Evolutionary conservation across 805 yeast genomes (phyloP).

Genomic region (Metschnikowia reukaufii): DNA sequence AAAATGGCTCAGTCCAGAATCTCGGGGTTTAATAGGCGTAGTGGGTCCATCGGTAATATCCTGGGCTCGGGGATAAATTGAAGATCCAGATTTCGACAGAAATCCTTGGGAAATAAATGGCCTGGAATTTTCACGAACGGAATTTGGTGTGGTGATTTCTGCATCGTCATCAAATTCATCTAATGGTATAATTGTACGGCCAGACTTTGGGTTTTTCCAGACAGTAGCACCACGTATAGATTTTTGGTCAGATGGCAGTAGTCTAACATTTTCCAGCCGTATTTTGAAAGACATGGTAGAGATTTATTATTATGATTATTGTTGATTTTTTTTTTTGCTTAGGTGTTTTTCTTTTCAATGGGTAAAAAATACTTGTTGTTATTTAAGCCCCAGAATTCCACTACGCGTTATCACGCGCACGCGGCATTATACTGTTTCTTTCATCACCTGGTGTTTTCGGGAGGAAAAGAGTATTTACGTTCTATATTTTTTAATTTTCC

Average conservation of each 20-base stretch:
- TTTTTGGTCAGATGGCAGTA: slow-evolving; percentile 10
- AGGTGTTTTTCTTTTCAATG: background rate
- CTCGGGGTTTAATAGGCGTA: slow-evolving; percentile 1
- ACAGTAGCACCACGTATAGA: background rate
- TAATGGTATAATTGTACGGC: background rate
- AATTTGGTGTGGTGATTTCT: slow-evolving; percentile 5
- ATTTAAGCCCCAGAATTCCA: background rate
- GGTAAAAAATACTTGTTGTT: background rate
- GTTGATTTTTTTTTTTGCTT: too few relatives aligned
- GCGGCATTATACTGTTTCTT: too few relatives aligned
- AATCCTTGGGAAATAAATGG: background rate
- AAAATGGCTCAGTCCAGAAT: background rate
- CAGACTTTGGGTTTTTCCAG: slow-evolving; percentile 3
- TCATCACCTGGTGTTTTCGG: too few relatives aligned
- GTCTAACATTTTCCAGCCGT: slow-evolving; percentile 11
- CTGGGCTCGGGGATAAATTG: background rate
- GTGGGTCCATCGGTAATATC: background rate
- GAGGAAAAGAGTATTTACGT: too few relatives aligned
- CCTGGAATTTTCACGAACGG: slow-evolving; percentile 2
- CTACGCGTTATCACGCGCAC: background rate
- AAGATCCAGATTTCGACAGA: background rate
- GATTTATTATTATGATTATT: background rate
- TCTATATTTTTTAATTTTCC: too few relatives aligned
- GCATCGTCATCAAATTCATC: slow-evolving; percentile 11
- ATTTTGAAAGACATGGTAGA: slow-evolving; percentile 11